phyloP scores from a whole-genome alignment of 164 flowering plant genomes.

The Buxus sempervirens region DNA sequence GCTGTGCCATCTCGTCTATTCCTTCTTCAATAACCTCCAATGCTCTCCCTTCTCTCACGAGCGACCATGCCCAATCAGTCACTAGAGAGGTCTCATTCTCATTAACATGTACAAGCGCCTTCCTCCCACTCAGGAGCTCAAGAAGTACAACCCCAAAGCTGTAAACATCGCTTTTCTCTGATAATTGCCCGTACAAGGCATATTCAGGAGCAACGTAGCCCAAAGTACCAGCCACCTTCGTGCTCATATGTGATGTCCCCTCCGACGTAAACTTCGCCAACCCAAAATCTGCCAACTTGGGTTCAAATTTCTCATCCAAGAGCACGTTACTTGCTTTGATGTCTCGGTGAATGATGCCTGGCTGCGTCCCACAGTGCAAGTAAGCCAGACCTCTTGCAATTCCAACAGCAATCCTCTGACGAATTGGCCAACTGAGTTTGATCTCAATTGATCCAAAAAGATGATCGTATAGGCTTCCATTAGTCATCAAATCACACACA shows the following conservation, averaged over 20 bases:
- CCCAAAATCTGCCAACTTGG: slow-evolving; percentile 8
- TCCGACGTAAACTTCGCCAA: neutral
- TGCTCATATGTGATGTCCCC: neutral
- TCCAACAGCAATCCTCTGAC: too few relatives aligned
- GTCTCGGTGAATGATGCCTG: slow-evolving; percentile 6
- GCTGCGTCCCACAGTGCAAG: slow-evolving; percentile 5
- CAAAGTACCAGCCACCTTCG: neutral
- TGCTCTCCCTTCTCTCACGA: slow-evolving; percentile 52
- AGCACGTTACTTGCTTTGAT: neutral
- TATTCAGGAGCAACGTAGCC: neutral
- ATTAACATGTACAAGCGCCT: slow-evolving; percentile 37
- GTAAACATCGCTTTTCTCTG: neutral
- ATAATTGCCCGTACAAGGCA: neutral
- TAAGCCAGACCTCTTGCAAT: slow-evolving; percentile 9
- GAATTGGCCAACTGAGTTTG: too few relatives aligned
- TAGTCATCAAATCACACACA: too few relatives aligned
- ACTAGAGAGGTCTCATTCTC: slow-evolving; percentile 45
- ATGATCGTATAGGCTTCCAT: too few relatives aligned
- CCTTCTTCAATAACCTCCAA: slow-evolving; percentile 69
- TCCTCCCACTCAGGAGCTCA: slow-evolving; percentile 82
- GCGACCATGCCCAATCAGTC: slow-evolving; percentile 85
- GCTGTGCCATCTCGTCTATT: slow-evolving; percentile 53
- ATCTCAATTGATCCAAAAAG: too few relatives aligned
- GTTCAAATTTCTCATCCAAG: neutral
- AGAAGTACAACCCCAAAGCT: slow-evolving; percentile 38